A percentile compares a stretch with the other conserved stretches of the same genome.
phyloP scores from a whole-genome alignment of 352 stramenopile species.

The Phytophthora sojae region DNA sequence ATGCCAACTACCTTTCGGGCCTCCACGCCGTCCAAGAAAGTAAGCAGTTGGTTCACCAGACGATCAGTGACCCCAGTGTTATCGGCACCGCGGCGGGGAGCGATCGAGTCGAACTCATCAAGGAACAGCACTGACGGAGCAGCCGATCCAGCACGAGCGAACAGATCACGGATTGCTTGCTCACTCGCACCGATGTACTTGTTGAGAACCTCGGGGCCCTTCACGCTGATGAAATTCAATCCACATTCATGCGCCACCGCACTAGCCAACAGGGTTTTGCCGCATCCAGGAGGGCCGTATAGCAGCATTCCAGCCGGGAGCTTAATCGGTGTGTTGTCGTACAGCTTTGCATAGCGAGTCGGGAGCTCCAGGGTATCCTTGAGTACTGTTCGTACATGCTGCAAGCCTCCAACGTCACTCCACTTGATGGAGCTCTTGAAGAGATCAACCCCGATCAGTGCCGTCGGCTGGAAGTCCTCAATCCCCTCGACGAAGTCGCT shows the following conservation, averaged over 20 bases:
- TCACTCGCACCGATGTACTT: conserved; percentile 93
- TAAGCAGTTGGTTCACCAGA: conserved; percentile 98
- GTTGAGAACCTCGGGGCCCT: conserved; percentile 90
- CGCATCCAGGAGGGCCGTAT: conserved; percentile 92
- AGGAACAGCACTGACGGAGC: conserved; percentile 86
- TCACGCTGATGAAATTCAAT: conserved; percentile 93
- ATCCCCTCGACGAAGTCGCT: conserved; percentile 81
- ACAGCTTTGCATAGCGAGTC: conserved; percentile 81
- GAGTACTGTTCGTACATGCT: conserved; percentile 81
- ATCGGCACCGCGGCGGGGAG: conserved; percentile 92
- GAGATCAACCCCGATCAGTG: conserved; percentile 80
- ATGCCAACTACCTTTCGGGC: conserved; percentile 61
- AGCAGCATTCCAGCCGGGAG: conserved; percentile 88
- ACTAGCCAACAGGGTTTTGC: conserved; percentile 90
- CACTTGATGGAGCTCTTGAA: conserved; percentile 90
- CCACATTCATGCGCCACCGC: conserved; percentile 89
- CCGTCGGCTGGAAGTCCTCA: conserved; percentile 82
- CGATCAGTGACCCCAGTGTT: conserved; percentile 97
- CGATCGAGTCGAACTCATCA: conserved; percentile 96
- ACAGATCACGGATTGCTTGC: conserved; percentile 90
- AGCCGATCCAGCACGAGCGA: conserved; percentile 75
- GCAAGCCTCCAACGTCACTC: conserved; percentile 87
- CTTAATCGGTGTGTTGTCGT: conserved; percentile 85
- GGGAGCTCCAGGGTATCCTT: conserved; percentile 92
- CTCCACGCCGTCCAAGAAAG: conserved; percentile 98